Base-by-base conservation (phyloP, 2,329 filamentous ascomycete species). In the Colletotrichum karsti region DNA sequence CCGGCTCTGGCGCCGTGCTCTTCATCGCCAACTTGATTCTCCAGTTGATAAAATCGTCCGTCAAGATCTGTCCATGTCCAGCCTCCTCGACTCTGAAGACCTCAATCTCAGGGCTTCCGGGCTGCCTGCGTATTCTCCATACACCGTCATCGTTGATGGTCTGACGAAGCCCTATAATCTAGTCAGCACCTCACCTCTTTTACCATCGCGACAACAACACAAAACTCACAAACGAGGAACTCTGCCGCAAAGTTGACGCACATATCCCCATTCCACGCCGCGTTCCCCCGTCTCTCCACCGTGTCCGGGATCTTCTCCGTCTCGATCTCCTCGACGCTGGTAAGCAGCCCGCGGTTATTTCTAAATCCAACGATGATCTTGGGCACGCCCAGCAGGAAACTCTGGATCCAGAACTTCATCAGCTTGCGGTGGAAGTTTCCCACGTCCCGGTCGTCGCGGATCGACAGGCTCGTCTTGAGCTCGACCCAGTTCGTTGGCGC, bases 341-440 rank as follows among this genome's bases (percentile, higher is more conserved):
- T 85, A 22, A 99, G 83, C 59, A 93, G 87, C 7, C 96, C 95
- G 62, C 91, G 76, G 63, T 86, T 88, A 35, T 88, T 91, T 53
- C 96, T 90, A 77, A 96, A 98, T 1, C 96, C 96, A 30, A 99
- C 92, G 50, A 98, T 90, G 71, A 99, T 93, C 72, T 91, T 96
- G 1, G 94, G 94, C 1, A 98, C 95, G 42, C 95, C 95, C 2
- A 99, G 90, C 3, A 99, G 85, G 76, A 97, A 99, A 0, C 93
- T 97, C 79, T 98, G 96, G 13, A 95, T 93, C 96, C 96, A 99
- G 81, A 95, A 97, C 75, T 97, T 97, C 80, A 97, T 88, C 61
- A 98, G 86, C 78, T 98, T 98, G 54, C 93, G 89, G 79, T 98
- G 93, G 77, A 95, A 97, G 70, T 90, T 92, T 20, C 91, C 80